Conservation (phyloP, 768 basidiomycete species). For the Amyloporia xantha region DNA sequence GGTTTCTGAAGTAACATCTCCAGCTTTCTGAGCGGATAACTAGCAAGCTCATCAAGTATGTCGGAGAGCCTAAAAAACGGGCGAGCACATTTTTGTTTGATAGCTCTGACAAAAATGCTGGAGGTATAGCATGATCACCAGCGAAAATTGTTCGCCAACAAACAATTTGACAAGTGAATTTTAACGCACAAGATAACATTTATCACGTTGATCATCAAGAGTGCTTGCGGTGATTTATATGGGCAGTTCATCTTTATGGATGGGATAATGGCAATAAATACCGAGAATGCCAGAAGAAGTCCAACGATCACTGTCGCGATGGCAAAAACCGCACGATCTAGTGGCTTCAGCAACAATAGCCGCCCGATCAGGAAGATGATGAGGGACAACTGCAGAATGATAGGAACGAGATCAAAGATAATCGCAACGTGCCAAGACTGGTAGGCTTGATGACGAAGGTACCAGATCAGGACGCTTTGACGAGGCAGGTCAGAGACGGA, state of each 20-base stretch:
- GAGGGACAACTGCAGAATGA: slow-evolving; percentile 14
- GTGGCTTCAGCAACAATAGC: slow-evolving; percentile 15
- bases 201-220: background rate
- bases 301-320: slow-evolving; percentile 5
- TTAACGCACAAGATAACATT: background rate
- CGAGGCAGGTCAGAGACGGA: slow-evolving; percentile 12
- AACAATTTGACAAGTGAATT: background rate
- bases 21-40: background rate
- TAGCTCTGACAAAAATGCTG: too few relatives aligned
- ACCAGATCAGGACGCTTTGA: slow-evolving; percentile 16
- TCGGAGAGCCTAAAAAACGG: background rate
- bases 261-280: slow-evolving; percentile 3
- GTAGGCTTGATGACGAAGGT: slow-evolving; percentile 18
- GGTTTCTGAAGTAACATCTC: too few relatives aligned
- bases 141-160: too few relatives aligned
- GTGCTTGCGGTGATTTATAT: slow-evolving; percentile 12
- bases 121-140: too few relatives aligned
- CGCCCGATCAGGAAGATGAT: slow-evolving; percentile 16
- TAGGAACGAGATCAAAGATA: slow-evolving; percentile 12
- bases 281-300: background rate
- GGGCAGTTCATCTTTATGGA: slow-evolving; percentile 7
- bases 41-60: background rate
- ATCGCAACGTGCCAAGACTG: slow-evolving; percentile 12
- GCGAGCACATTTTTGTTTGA: background rate
- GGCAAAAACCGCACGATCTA: slow-evolving; percentile 9